These are phyloP conservation scores for Cryoendolithus antarcticus DNA, from an alignment of 2,329 filamentous ascomycete genomes.

Conservation along the genomic window DNA sequence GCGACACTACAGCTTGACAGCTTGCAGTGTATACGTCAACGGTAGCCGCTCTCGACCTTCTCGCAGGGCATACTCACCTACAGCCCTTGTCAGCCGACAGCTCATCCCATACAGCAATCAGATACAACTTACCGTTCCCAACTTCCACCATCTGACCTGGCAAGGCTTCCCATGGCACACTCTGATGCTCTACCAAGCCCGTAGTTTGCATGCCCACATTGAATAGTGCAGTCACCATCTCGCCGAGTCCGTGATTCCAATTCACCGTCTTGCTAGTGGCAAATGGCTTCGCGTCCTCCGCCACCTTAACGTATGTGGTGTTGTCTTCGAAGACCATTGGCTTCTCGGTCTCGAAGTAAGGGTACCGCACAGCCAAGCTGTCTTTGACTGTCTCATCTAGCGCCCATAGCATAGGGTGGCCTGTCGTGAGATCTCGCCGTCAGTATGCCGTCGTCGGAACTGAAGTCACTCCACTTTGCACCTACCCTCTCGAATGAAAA, in stretches of 20 bases:
- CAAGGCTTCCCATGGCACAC: slow-evolving; percentile 11
- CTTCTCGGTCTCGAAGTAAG: slow-evolving; percentile 11
- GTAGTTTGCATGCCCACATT: slow-evolving; percentile 10
- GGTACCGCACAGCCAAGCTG: slow-evolving; percentile 5
- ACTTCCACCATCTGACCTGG: slow-evolving; percentile 10
- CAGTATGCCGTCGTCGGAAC: too few species aligned
- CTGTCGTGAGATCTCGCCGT: not conserved
- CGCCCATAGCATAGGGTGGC: slow-evolving; percentile 10
- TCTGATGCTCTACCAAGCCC: slow-evolving; percentile 11
- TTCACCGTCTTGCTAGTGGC: slow-evolving; percentile 6
- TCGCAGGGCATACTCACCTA: slow-evolving; percentile 7
- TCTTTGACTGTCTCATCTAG: slow-evolving; percentile 5
- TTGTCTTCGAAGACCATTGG: slow-evolving; percentile 6
- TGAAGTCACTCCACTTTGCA: too few species aligned
- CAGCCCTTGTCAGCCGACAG: not conserved
- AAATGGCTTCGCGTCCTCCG: slow-evolving; percentile 5
- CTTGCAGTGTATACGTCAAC: slow-evolving; percentile 8
- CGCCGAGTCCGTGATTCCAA: slow-evolving; percentile 14
- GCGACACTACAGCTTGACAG: not conserved
- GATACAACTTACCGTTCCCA: slow-evolving; percentile 1
- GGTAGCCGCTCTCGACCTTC: slow-evolving; percentile 5
- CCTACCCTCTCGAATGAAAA: slow-evolving; percentile 10
- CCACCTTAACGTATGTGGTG: slow-evolving; percentile 8
- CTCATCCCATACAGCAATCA: not conserved
- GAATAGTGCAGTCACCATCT: slow-evolving; percentile 11